Base-by-base conservation (phyloP, 805 yeast species). In the Hanseniaspora lindneri region DNA sequence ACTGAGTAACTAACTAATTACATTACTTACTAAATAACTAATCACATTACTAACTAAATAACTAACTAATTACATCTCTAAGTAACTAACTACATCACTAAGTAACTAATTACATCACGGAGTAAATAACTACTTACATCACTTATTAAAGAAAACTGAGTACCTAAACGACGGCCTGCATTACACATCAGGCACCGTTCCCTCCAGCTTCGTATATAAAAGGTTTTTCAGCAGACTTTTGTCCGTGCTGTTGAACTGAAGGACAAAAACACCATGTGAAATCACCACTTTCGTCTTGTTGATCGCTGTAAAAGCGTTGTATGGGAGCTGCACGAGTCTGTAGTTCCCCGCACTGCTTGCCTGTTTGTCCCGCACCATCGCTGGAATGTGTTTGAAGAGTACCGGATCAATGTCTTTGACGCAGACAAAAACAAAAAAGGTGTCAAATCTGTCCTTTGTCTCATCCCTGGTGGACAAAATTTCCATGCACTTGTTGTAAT, bases 161-260 rank as follows among this genome's bases (percentile, higher is more conserved):
- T n/a, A n/a, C n/a, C n/a, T n/a, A n/a, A n/a, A n/a, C n/a, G n/a
- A n/a, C n/a, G n/a, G 23, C 16, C 20, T 10, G 13, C 14, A 16
- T 43, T 46, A 46, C 39, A 46, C 25, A 46, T 46, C 49, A 4
- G 27, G 21, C 14, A 46, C 43, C 21, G 37, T 46, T 5, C 39
- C 39, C 7, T n/a, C 39, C 13, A 46, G 16, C 24, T 39, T 46
- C 27, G 29, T 19, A 25, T 46, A 46, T 3, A 46, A 33, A 13
- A 24, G 20, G 20, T 46, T 46, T 27, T 37, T 46, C 2, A 14
- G 9, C 11, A 23, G 2, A 8, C 27, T 27, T 16, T 32, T 39
- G 9, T 46, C 43, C 14, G 24, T 24, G 3, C 39, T 39, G 24
- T 23, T 25, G 24, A 37, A 46, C 16, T 19, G 24, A 8, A 46